Evolutionary conservation across 495 filamentous ascomycete species (phyloP).

Genomic region (Annulohypoxylon moriforme): DNA sequence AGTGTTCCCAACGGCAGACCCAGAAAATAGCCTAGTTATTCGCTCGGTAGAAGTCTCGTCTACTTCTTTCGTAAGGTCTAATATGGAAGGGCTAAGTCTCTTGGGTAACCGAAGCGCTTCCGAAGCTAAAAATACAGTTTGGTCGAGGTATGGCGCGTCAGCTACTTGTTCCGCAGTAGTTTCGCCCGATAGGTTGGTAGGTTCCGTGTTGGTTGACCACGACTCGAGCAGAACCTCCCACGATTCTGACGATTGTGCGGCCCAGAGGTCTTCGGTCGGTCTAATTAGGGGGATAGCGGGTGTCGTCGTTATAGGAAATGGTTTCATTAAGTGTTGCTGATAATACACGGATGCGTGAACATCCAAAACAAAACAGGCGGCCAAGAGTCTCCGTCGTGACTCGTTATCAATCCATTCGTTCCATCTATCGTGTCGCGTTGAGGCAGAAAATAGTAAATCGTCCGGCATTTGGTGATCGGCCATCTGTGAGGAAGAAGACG

Average conservation of each 20-base stretch:
- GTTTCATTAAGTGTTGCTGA: constrained; percentile 52
- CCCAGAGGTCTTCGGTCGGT: constrained; percentile 54
- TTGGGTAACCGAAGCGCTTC: constrained; percentile 55
- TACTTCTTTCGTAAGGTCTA: constrained; percentile 45
- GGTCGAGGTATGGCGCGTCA: constrained; percentile 48
- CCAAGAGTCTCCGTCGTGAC: constrained; percentile 60
- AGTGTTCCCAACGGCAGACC: constrained; percentile 55
- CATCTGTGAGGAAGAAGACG: constrained; percentile 56
- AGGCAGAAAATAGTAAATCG: constrained; percentile 39
- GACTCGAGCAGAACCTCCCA: constrained; percentile 49
- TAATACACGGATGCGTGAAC: constrained; percentile 62
- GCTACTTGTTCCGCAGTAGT: constrained; percentile 47
- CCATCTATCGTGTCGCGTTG: constrained; percentile 54
- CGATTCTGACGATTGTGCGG: constrained; percentile 48
- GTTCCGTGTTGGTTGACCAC: constrained; percentile 43
- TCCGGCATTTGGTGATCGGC: constrained; percentile 48
- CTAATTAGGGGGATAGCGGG: constrained; percentile 54
- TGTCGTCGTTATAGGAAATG: constrained; percentile 41
- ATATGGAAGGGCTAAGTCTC: constrained; percentile 45
- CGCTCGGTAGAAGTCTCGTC: constrained; percentile 48
- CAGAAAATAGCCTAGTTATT: constrained; percentile 53
- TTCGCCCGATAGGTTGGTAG: constrained; percentile 43
- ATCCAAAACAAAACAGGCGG: constrained; percentile 63
- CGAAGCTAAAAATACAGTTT: constrained; percentile 51
- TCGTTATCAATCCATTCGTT: constrained; percentile 61